These are phyloP conservation scores for Grosmannia clavigera DNA, from an alignment of 2,329 filamentous ascomycete species.

Conservation along the genomic window DNA sequence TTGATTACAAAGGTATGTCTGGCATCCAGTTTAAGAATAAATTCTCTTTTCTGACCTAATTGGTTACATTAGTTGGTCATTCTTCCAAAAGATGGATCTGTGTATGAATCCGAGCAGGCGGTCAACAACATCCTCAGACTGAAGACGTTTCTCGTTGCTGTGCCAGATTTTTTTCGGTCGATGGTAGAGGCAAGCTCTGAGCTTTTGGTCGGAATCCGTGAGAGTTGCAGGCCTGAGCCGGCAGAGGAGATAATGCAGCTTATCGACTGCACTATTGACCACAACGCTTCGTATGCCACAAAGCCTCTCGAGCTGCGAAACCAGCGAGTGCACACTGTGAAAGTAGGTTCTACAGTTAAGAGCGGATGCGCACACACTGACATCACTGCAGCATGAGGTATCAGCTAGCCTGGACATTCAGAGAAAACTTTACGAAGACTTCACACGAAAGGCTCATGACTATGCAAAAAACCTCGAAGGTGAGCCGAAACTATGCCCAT, in stretches of 20 bases:
- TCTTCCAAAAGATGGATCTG: constrained; percentile 49
- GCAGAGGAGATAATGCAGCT: constrained; percentile 47
- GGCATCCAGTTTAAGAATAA: too few species aligned
- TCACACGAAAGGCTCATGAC: constrained; percentile 53
- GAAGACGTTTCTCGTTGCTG: constrained; percentile 62
- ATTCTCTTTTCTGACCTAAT: neutral
- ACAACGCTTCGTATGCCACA: constrained; percentile 66
- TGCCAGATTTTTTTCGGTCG: constrained; percentile 55
- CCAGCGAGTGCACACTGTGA: constrained; percentile 82
- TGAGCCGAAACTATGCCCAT: constrained; percentile 26
- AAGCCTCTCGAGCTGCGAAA: constrained; percentile 77
- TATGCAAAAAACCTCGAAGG: constrained; percentile 50
- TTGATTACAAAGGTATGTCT: constrained; percentile 55
- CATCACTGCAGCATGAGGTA: constrained; percentile 2
- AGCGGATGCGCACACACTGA: neutral
- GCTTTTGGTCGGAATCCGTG: constrained; percentile 55
- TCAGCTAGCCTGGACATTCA: constrained; percentile 11
- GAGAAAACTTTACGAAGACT: constrained; percentile 77
- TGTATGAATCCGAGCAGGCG: constrained; percentile 62
- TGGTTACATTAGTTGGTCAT: constrained; percentile 52
- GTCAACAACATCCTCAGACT: constrained; percentile 80
- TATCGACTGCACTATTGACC: constrained; percentile 63
- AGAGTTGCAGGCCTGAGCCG: constrained; percentile 54
- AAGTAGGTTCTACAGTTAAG: constrained; percentile 30
- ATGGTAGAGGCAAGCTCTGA: constrained; percentile 51